phyloP scores from a whole-genome alignment of 2,329 filamentous ascomycete species.

The Claviceps monticola region DNA sequence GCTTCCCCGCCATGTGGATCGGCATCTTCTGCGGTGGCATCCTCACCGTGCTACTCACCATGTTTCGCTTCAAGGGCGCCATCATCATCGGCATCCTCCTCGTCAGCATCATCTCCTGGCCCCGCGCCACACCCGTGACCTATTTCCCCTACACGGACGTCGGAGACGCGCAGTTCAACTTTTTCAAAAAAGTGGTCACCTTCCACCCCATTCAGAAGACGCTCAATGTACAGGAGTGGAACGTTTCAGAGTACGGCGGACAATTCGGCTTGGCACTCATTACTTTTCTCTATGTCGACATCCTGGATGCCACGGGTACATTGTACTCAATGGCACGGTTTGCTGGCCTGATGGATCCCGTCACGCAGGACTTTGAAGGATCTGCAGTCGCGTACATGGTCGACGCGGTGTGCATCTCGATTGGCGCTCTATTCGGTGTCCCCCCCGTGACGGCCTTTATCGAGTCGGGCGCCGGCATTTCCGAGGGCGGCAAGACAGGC shows the following conservation, averaged over 20 bases:
- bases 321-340: conserved; percentile 85
- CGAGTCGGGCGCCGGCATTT: conserved; percentile 81
- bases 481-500: conserved; percentile 73
- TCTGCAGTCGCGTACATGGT: conserved; percentile 74
- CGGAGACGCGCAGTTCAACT: conserved; percentile 62
- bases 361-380: conserved; percentile 77
- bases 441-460: conserved; percentile 79
- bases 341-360: conserved; percentile 64
- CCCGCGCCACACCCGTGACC: conserved; percentile 59
- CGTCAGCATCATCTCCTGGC: conserved; percentile 83
- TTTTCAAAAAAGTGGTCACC: conserved; percentile 77
- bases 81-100: conserved; percentile 73
- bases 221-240: conserved; percentile 61
- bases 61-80: conserved; percentile 77
- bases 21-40: conserved; percentile 79
- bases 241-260: conserved; percentile 51
- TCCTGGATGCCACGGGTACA: conserved; percentile 75
- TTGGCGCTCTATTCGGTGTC: conserved; percentile 63
- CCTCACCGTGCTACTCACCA: conserved; percentile 65
- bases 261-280: conserved; percentile 75
- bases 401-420: conserved; percentile 64
- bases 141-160: conserved; percentile 63
- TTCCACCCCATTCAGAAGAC: conserved; percentile 65
- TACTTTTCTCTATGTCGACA: conserved; percentile 84
- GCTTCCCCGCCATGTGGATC: conserved; percentile 72